Conservation (phyloP, 2,329 filamentous ascomycete genomes). For the Arthrobotrys sinensis region DNA sequence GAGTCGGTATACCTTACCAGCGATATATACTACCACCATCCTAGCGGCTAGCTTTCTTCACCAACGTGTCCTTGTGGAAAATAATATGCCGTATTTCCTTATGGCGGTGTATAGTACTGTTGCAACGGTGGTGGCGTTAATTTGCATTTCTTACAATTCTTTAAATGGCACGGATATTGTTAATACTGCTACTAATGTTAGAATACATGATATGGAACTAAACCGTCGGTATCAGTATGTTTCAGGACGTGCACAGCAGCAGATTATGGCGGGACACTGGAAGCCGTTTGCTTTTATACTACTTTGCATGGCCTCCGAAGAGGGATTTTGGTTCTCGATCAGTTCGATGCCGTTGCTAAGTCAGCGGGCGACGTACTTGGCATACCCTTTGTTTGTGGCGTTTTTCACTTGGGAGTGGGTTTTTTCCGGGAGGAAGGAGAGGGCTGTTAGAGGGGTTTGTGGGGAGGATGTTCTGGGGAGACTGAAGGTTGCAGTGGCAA, state of each 20-base stretch:
- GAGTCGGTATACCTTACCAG: neutral
- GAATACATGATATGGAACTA: too few relatives aligned
- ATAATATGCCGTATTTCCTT: conserved; percentile 31
- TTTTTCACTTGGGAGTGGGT: conserved; percentile 52
- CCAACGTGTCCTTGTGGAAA: neutral
- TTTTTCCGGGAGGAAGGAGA: neutral
- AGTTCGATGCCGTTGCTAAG: neutral
- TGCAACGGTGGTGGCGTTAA: neutral
- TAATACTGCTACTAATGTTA: neutral
- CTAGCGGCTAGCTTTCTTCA: neutral
- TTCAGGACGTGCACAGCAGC: neutral
- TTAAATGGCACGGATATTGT: neutral
- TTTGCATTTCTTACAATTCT: neutral
- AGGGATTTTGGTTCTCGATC: conserved; percentile 41
- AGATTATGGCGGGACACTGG: conserved; percentile 8
- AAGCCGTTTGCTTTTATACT: conserved; percentile 52
- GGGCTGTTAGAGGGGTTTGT: neutral
- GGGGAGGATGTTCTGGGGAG: neutral
- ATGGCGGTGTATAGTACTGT: conserved; percentile 44
- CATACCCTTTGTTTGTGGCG: conserved; percentile 28
- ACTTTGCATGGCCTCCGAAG: conserved; percentile 40
- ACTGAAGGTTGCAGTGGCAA: neutral
- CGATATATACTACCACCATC: conserved; percentile 18
- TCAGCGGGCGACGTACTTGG: conserved; percentile 6
- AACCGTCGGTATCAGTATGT: too few relatives aligned